Percentiles rank a stretch among this genome's conserved stretches.
phyloP scores from a whole-genome alignment of 2,329 filamentous ascomycete genomes.

The Falciphora oryzae region DNA sequence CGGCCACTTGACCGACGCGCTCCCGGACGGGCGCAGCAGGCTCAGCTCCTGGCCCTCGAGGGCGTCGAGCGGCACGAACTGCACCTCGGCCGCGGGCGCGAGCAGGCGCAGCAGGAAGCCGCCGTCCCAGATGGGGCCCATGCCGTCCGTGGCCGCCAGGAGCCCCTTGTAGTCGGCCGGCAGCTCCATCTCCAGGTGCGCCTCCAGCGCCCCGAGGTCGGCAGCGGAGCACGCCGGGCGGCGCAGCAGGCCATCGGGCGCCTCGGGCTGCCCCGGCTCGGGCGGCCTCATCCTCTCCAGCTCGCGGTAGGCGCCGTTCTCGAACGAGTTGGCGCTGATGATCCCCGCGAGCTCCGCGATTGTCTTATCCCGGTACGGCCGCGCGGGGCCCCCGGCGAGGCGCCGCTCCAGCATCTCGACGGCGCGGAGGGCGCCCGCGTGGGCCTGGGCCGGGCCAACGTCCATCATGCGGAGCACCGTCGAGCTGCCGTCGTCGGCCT shows the following conservation, averaged over 20 bases:
- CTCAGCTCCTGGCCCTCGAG: not conserved
- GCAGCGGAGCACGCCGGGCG: not conserved
- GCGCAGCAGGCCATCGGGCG: not conserved
- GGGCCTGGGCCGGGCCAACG: not conserved
- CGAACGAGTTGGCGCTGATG: not conserved
- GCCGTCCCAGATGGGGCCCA: conserved; percentile 15
- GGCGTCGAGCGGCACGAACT: not conserved
- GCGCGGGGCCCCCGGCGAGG: not conserved
- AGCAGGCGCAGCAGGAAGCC: conserved; percentile 8
- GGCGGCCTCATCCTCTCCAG: not conserved
- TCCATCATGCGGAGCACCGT: not conserved
- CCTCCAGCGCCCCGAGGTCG: not conserved
- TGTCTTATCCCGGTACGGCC: not conserved
- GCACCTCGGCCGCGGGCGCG: not conserved
- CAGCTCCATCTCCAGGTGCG: not conserved
- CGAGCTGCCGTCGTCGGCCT: not conserved
- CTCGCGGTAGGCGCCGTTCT: not conserved
- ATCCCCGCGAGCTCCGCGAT: not conserved
- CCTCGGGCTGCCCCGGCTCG: not conserved
- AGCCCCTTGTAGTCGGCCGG: conserved; percentile 2
- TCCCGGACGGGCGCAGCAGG: no score
- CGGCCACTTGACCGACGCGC: not conserved
- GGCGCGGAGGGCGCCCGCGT: not conserved
- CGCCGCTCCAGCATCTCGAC: conserved; percentile 1
- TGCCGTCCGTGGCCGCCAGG: conserved; percentile 11